Evolutionary conservation across 2,329 filamentous ascomycete species (phyloP), one percentile per base, ranked within the genome.

Genomic region (Ceratocystiopsis sp.): DNA sequence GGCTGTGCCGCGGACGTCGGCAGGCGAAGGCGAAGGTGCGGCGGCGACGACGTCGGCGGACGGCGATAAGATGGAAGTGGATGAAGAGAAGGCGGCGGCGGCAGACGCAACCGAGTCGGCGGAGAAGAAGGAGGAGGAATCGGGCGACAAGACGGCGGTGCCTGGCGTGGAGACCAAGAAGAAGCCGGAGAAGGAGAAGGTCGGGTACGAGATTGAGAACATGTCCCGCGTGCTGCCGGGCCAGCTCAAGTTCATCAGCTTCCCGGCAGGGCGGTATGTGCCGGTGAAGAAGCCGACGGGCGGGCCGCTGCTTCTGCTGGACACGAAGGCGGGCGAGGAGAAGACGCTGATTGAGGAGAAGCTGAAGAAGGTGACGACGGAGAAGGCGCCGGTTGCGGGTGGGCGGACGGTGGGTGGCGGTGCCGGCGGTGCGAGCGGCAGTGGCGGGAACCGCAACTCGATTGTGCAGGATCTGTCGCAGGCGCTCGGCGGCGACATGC

Each of bases 201-300:
- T 93, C 46, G 91, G 91, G 52, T 95, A 91, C 59, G 86, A 95
- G 50, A 73, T 98, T 48, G 84, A 91, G 57, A 98, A 98, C 68
- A 93, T 98, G 85, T 93, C 83, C 43, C 76, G 91, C 53, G 86
- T 98, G 34, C 74, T 98, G 40, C 91, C 87, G 1, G 75, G 77
- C 39, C 91, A 98, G 65, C 74, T 96, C 56, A 94, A 93, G 67
- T 95, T 89, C 61, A 84, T 98, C 56, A 93, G 78, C 61, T 94
- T 98, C 69, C 77, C 84, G 40, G 75, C 84, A 49, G 83, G 84
- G 38, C 79, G 93, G 53, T 98, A 95, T 63, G 84, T 83, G 69
- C 89, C 91, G 34, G 87, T 96, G 47, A 77, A 77, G 61, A 73
- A 93, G 82, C 84, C 89, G 49, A 96, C 89, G 37, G 89, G 91